Percentiles rank a stretch among this genome's conserved stretches.
Evolutionary conservation across 352 stramenopile species (phyloP).

Genomic region (Pythium oligandrum): DNA sequence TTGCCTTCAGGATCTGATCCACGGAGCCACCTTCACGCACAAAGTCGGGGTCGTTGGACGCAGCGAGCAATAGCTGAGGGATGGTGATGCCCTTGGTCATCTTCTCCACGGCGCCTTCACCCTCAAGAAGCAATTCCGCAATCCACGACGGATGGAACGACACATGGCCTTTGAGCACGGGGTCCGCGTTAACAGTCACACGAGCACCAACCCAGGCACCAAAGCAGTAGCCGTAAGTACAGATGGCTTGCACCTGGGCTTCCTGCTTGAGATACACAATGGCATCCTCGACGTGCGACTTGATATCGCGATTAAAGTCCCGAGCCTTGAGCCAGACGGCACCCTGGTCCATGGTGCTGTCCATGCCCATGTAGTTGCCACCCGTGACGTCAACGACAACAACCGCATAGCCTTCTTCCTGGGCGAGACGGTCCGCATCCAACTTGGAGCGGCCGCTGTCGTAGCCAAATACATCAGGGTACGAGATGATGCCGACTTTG

Average conservation of each 20-base stretch:
- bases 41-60: conserved; percentile 35
- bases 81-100: conserved; percentile 29
- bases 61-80: conserved; percentile 38
- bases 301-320: conserved; percentile 3
- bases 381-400: too few relatives aligned
- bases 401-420: too few relatives aligned
- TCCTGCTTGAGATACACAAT: conserved; percentile 22
- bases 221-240: conserved; percentile 20
- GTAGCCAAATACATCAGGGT: too few relatives aligned
- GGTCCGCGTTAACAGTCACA: background rate
- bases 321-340: too few relatives aligned
- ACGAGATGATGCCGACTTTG: too few relatives aligned
- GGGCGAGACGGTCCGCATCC: too few relatives aligned
- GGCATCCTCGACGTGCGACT: conserved; percentile 11
- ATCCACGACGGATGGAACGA: conserved; percentile 25
- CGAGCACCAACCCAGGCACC: conserved; percentile 17
- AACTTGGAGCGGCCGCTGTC: too few relatives aligned
- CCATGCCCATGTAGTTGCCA: too few relatives aligned
- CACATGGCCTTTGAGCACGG: conserved; percentile 20
- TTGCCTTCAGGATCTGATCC: conserved; percentile 27
- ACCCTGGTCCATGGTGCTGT: too few relatives aligned
- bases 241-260: conserved; percentile 8
- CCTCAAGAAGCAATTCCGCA: conserved; percentile 27
- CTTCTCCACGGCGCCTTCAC: conserved; percentile 30
- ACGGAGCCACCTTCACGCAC: conserved; percentile 28